Percentiles rank a stretch among this genome's conserved stretches.
Conservation (phyloP, 2,329 filamentous ascomycete species). For the Pestalotiopsis sp. region DNA sequence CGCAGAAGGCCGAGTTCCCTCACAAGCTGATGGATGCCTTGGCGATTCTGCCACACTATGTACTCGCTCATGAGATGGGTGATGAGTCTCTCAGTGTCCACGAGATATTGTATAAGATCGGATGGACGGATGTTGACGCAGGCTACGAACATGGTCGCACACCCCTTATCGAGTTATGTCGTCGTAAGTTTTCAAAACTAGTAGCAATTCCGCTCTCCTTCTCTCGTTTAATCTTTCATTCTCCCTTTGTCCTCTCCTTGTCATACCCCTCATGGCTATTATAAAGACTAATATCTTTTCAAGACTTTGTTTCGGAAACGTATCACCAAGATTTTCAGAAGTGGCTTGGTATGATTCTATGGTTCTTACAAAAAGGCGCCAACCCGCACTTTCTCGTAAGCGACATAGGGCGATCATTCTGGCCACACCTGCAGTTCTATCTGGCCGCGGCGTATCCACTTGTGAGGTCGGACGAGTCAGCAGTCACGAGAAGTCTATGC, state of each 20-base stretch:
- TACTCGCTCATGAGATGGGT: not conserved
- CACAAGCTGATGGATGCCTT: not conserved
- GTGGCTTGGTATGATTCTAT: not conserved
- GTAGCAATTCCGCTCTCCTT: not conserved
- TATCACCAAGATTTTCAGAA: not conserved
- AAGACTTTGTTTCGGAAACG: not conserved
- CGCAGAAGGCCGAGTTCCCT: not conserved
- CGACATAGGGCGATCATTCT: not conserved
- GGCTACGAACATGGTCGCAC: not conserved
- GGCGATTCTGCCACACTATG: not conserved
- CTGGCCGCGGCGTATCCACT: not conserved
- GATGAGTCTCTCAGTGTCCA: not conserved
- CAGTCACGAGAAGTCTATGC: not conserved
- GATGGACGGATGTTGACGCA: not conserved
- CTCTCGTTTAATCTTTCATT: too few relatives aligned
- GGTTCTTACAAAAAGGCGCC: not conserved
- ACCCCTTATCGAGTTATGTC: not conserved
- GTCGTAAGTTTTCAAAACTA: not conserved
- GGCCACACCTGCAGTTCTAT: not conserved
- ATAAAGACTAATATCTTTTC: not conserved
- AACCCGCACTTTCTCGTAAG: not conserved
- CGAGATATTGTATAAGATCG: not conserved
- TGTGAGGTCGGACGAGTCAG: not conserved
- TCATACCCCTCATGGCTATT: too few relatives aligned
- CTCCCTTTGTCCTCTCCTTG: too few relatives aligned